Base-by-base conservation (phyloP, 1,284 basidiomycete genomes). In the Ustilago esculenta region DNA sequence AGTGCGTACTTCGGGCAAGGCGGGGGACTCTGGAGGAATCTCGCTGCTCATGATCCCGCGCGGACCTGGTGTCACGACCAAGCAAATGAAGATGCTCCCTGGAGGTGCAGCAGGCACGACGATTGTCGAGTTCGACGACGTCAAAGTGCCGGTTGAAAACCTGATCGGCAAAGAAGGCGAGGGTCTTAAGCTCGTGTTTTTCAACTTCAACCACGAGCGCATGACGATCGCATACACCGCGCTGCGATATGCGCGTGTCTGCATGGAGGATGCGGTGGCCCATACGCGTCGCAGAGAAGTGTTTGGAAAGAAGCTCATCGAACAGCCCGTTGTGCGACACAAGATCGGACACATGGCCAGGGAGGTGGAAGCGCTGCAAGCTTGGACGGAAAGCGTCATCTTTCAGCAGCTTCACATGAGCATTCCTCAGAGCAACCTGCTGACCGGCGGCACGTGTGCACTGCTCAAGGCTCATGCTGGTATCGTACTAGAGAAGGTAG, bases 1-100 rank as follows among this genome's bases (percentile, higher is more conserved):
- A 0, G 82, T 82, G 10, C 73, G 82, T n/a, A 83, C 82, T 0
- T 80, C 78, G 2, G 83, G 81, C 35, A 82, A 83, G 40, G 58
- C 77, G 1, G 78, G 78, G 23, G 83, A 82, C n/a, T 65, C 78
- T 18, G 49, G 54, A 3, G 83, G 83, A 7, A 73, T 83, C 46
- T 80, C 80, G 11, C 58, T 83, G 18, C 64, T 83, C 18, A 53
- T 83, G 14, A 77, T 83, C 24, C 76, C 75, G 14, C 52, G 72
- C 8, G 52, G 58, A 12, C 53, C 69, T 17, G 76, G 75, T 12
- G 70, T 69, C 18, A 64, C 50, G 3, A 80, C 81, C 2, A 71
- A 71, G 32, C 69, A 75, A 49, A 82, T 82, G 80, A 72, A 76
- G 27, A 79, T 80, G 63, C 61, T 68, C 50, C 73, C 75, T 23